Conservation (phyloP, 805 yeast genomes). For the Kluyveromyces lactis region DNA sequence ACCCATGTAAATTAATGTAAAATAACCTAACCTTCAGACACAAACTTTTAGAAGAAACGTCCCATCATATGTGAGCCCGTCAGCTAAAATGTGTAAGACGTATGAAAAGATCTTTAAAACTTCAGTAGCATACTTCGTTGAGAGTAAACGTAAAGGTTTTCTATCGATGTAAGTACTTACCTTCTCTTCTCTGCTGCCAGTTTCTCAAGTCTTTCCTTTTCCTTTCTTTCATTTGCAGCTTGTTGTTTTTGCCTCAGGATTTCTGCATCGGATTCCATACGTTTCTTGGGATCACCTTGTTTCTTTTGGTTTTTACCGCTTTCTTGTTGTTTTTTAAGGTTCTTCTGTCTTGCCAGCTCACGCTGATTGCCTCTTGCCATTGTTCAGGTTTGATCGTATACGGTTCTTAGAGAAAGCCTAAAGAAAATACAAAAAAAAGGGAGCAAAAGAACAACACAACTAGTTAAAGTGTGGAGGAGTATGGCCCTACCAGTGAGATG, state of each 20-base stretch:
- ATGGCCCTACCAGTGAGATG: too few relatives aligned
- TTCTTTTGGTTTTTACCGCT: constrained; percentile 50
- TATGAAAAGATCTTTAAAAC: too few relatives aligned
- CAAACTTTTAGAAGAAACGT: too few relatives aligned
- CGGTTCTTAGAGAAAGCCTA: background rate
- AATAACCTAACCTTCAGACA: too few relatives aligned
- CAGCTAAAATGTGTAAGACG: too few relatives aligned
- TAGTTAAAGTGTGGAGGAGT: too few relatives aligned
- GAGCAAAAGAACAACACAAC: background rate
- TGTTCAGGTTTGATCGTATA: background rate
- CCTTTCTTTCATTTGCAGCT: constrained; percentile 33
- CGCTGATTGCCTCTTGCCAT: constrained; percentile 98
- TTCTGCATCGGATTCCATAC: constrained; percentile 87
- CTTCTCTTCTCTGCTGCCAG: constrained; percentile 12
- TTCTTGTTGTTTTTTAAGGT: constrained; percentile 69
- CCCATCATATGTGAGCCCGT: too few relatives aligned
- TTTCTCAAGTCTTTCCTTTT: constrained; percentile 23
- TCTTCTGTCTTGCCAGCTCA: constrained; percentile 86
- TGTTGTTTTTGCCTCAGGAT: constrained; percentile 84
- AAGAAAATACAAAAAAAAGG: background rate
- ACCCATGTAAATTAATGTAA: too few relatives aligned
- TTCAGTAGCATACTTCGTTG: too few relatives aligned
- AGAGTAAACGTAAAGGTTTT: too few relatives aligned
- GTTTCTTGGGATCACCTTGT: constrained; percentile 75
- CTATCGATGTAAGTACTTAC: background rate